A percentile compares a stretch with the other conserved stretches of the same genome.
phyloP scores from a whole-genome alignment of 305 asterid species.

The Plantago lanceolata region DNA sequence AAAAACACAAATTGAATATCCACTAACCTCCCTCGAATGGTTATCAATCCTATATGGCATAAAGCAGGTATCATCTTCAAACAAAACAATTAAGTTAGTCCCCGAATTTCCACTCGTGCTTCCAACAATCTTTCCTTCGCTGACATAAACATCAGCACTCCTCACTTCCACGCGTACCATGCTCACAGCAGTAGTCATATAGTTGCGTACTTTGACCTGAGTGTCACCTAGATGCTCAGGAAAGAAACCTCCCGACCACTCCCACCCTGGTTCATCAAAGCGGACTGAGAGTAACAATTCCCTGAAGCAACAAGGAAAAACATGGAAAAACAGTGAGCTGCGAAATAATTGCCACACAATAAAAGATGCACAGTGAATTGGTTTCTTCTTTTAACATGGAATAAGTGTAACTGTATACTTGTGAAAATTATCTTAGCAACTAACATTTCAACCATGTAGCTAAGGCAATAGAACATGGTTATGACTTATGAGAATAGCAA shows the following conservation, averaged over 20 bases:
- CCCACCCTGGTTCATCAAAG: slow-evolving; percentile 93
- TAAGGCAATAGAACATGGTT: slow-evolving; percentile 5
- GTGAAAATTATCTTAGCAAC: slow-evolving; percentile 10
- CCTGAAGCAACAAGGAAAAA: slow-evolving; percentile 40
- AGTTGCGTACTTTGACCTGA: slow-evolving; percentile 83
- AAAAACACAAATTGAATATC: slow-evolving; percentile 13
- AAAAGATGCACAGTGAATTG: slow-evolving; percentile 13
- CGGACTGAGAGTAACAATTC: slow-evolving; percentile 74
- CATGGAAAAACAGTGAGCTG: slow-evolving; percentile 5
- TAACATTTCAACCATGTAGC: background rate
- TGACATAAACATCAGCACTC: slow-evolving; percentile 81
- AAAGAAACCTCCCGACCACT: slow-evolving; percentile 96
- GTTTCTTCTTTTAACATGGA: slow-evolving; percentile 13
- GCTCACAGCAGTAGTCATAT: slow-evolving; percentile 61
- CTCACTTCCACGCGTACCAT: slow-evolving; percentile 95
- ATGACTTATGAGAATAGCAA: slow-evolving; percentile 13
- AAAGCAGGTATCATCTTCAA: slow-evolving; percentile 88
- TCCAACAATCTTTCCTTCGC: slow-evolving; percentile 72
- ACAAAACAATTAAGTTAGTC: slow-evolving; percentile 80
- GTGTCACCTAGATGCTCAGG: slow-evolving; percentile 95
- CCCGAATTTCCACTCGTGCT: slow-evolving; percentile 87
- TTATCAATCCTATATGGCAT: slow-evolving; percentile 98
- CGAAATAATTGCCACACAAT: slow-evolving; percentile 13
- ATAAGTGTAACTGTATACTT: slow-evolving; percentile 2
- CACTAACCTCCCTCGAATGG: slow-evolving; percentile 90